Evolutionary conservation across 2,329 filamentous ascomycete genomes (phyloP).

Genomic region (Aspergillus sojae): DNA sequence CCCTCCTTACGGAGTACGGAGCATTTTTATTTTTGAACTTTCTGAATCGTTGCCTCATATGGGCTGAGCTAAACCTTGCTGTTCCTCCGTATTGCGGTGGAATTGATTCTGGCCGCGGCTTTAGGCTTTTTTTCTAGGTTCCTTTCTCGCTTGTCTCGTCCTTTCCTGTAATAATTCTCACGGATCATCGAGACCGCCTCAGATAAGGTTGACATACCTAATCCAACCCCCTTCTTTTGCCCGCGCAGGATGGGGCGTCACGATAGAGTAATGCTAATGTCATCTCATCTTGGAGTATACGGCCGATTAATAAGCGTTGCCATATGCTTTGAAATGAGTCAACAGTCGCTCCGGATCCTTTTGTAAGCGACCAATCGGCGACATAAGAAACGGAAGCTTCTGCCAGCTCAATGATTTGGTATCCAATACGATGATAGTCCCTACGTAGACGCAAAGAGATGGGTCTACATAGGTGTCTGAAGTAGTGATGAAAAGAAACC

Average conservation of each 20-base stretch:
- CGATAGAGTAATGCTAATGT: background rate
- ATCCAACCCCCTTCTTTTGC: background rate
- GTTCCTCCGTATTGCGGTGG: constrained; percentile 14
- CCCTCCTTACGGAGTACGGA: background rate
- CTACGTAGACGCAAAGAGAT: too few relatives aligned
- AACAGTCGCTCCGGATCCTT: background rate
- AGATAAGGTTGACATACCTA: background rate
- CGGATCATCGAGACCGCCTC: background rate
- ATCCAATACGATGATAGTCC: background rate
- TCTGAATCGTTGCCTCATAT: constrained; percentile 6
- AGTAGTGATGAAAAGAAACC: too few relatives aligned
- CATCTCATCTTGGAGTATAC: background rate
- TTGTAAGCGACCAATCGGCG: background rate
- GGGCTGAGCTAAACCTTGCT: background rate
- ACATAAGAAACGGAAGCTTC: too few relatives aligned
- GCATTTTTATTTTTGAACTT: background rate
- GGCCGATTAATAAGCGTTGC: background rate
- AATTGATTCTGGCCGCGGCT: constrained; percentile 1
- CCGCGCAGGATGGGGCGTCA: background rate
- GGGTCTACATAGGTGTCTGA: too few relatives aligned
- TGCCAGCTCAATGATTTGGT: too few relatives aligned
- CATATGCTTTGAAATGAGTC: background rate
- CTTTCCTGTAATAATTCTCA: background rate
- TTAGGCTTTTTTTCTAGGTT: background rate
- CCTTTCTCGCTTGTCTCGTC: background rate